phyloP scores from a whole-genome alignment of 768 basidiomycete species.

The Boletus subparvulus region DNA sequence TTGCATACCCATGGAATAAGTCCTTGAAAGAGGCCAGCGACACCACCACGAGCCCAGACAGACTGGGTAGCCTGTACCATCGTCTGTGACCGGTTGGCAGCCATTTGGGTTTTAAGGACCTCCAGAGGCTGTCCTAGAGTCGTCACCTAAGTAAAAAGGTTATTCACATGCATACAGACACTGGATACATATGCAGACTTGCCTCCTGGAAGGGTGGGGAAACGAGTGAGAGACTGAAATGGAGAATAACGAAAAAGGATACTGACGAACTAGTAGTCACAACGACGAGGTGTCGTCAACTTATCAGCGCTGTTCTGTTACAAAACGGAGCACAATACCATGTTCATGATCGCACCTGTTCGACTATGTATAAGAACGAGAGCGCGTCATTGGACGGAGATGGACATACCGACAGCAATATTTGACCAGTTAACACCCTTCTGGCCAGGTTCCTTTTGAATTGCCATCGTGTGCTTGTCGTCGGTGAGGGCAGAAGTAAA shows the following conservation, averaged over 20 bases:
- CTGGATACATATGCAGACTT: conserved; percentile 35
- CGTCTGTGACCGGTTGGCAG: conserved; percentile 88
- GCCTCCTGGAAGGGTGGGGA: conserved; percentile 57
- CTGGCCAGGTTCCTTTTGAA: conserved; percentile 83
- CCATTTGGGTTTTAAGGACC: conserved; percentile 99
- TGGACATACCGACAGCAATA: conserved; percentile 82
- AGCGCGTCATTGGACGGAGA: conserved; percentile 14
- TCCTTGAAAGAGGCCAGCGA: conserved; percentile 92
- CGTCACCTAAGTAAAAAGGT: conserved; percentile 64
- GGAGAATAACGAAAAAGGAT: conserved; percentile 1
- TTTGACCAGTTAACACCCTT: conserved; percentile 94
- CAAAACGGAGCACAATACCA: conserved; percentile 60
- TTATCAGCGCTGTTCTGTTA: conserved; percentile 1
- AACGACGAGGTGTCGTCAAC: conserved; percentile 3
- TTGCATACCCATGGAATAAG: conserved; percentile 92
- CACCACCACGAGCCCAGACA: conserved; percentile 91
- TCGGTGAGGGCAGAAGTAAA: conserved; percentile 15
- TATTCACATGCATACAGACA: not conserved
- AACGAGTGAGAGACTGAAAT: conserved; percentile 13
- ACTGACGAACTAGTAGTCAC: conserved; percentile 46
- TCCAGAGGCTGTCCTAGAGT: conserved; percentile 98
- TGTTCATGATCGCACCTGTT: conserved; percentile 95
- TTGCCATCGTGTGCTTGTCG: conserved; percentile 57
- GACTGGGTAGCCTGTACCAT: conserved; percentile 84
- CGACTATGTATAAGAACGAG: conserved; percentile 19